Conservation (phyloP, 306 rosid genomes). For the Cicer yamashitae region DNA sequence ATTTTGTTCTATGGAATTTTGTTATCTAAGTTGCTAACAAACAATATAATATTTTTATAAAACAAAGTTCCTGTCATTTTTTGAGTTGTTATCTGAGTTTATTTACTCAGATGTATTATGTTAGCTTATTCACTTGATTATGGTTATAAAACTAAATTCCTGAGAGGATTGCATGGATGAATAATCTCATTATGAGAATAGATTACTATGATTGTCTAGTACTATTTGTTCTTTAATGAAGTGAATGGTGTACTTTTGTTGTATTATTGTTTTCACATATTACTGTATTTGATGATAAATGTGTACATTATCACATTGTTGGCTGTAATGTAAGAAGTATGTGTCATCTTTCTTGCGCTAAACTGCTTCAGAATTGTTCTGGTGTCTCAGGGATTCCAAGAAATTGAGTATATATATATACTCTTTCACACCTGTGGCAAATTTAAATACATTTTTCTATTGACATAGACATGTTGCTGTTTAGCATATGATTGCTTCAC, state of each 20-base stretch:
- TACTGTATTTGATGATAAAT: background rate
- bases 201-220: background rate
- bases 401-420: background rate
- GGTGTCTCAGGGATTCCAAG: background rate
- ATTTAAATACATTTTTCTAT: background rate
- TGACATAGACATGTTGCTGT: background rate
- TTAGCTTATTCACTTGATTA: background rate
- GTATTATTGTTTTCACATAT: background rate
- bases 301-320: background rate
- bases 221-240: slow-evolving; percentile 2
- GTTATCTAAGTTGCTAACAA: background rate
- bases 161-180: background rate
- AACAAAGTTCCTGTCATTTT: background rate
- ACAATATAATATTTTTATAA: slow-evolving; percentile 3
- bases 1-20: background rate
- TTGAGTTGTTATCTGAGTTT: background rate
- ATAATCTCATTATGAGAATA: background rate
- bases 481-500: no score
- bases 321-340: background rate
- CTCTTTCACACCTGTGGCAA: background rate
- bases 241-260: background rate
- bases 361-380: background rate
- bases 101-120: background rate
- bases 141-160: no score
- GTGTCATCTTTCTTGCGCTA: background rate